phyloP scores from a whole-genome alignment of 1,284 basidiomycete species.

The Malassezia pachydermatis region DNA sequence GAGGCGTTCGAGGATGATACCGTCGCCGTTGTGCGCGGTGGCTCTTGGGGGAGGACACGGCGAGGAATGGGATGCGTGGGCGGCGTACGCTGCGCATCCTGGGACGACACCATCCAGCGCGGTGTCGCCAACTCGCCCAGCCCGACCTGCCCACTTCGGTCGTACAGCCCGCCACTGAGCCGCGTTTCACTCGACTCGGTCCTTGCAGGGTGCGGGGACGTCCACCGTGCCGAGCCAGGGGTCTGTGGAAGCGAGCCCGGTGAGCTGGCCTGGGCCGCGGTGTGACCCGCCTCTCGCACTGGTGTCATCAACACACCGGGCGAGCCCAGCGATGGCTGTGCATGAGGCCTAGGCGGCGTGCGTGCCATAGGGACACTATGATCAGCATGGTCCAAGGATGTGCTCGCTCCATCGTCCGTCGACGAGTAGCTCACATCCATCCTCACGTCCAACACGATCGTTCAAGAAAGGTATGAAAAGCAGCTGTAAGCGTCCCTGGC shows the following conservation, averaged over 20 bases:
- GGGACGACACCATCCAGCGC: slow-evolving; percentile 58
- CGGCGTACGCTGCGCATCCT: slow-evolving; percentile 11
- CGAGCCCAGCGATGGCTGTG: no score
- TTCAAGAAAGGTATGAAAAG: no score
- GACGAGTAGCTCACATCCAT: no score
- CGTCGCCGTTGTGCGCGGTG: neutral
- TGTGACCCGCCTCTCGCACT: no score
- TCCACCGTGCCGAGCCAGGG: neutral
- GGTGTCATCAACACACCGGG: no score
- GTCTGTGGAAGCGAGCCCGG: neutral
- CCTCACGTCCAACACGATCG: no score
- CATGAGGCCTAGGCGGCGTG: no score
- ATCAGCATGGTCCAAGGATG: no score
- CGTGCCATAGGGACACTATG: no score
- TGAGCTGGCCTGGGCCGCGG: no score
- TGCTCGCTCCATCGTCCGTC: no score
- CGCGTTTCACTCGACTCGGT: neutral
- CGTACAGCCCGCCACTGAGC: slow-evolving; percentile 50
- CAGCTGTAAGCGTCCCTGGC: no score
- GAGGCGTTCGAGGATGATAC: slow-evolving; percentile 11
- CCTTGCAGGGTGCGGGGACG: neutral
- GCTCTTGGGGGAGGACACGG: neutral
- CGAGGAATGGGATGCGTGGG: neutral
- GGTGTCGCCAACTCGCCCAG: slow-evolving; percentile 97
- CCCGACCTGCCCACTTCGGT: slow-evolving; percentile 77